These are phyloP conservation scores for Leccinum pallidistipes DNA, from an alignment of 1,284 basidiomycete genomes.

Conservation along the genomic window DNA sequence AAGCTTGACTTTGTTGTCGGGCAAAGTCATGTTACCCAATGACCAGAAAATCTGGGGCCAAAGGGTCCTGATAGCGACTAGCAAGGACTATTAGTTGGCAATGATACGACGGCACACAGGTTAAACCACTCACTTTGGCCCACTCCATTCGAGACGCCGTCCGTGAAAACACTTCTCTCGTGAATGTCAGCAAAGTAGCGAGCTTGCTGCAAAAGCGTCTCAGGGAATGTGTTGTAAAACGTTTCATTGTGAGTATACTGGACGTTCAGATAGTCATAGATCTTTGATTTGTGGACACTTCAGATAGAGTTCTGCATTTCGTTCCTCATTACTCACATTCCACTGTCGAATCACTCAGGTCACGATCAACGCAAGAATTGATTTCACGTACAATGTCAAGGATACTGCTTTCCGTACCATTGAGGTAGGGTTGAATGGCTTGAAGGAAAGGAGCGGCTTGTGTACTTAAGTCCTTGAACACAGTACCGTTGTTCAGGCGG, in stretches of 20 bases:
- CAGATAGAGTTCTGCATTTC: background rate
- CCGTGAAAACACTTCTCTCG: constrained; percentile 49
- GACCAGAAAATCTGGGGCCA: constrained; percentile 46
- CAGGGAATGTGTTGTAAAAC: constrained; percentile 36
- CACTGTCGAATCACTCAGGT: constrained; percentile 27
- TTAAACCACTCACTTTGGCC: constrained; percentile 42
- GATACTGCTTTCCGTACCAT: constrained; percentile 40
- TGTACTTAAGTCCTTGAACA: constrained; percentile 37
- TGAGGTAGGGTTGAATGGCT: constrained; percentile 40
- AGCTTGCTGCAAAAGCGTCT: constrained; percentile 39
- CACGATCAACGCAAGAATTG: background rate
- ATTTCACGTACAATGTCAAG: constrained; percentile 40
- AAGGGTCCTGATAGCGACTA: constrained; percentile 41
- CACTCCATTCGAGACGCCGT: constrained; percentile 38
- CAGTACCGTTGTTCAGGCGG: constrained; percentile 31
- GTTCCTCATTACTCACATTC: constrained; percentile 26
- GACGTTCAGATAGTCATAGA: constrained; percentile 55
- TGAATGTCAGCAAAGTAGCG: constrained; percentile 51
- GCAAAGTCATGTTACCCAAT: constrained; percentile 42
- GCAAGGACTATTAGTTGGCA: background rate
- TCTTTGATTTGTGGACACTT: constrained; percentile 24
- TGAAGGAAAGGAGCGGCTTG: constrained; percentile 43
- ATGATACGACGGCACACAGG: background rate
- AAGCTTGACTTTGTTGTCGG: constrained; percentile 43
- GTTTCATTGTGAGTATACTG: constrained; percentile 49